Base-by-base conservation (phyloP, 345 rosid species). In the Trapa incisa region DNA sequence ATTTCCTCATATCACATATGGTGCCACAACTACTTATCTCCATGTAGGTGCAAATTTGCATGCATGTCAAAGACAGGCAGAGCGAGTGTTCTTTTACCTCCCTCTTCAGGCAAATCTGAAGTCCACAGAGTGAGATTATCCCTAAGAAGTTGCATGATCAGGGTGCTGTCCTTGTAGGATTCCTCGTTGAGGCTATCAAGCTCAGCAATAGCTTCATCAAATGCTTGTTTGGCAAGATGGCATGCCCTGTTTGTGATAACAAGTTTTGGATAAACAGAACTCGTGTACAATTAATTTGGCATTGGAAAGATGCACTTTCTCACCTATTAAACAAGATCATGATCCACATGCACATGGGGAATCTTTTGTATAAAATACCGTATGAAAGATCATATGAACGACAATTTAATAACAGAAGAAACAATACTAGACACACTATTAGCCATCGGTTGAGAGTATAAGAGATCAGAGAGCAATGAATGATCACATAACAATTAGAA, bases 41-140 rank as follows among this genome's bases (percentile, higher is more conserved):
- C 48, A 13, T 45, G 48, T 45, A 13, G 7, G 48, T 7, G 10
- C 48, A 45, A 11, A 45, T 2, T 11, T 45, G 48, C 48, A 45
- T 45, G 48, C 48, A 45, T 45, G 5, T 45, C 48, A 45, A 13
- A 45, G 10, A 45, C 12, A 45, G 54, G 68, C n/a, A 14, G 35
- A 36, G 60, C 33, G 54, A 43, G 42, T 32, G 35, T 29, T 6
- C n/a, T 42, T 61, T 61, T 45, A 87, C 97, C 97, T 82, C 85
- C 92, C 73, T 87, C 97, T 61, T 90, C 95, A 1, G 89, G 88
- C 70, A 88, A 74, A 82, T 88, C 93, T 4, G 96, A 79, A 69
- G 96, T 88, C 96, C 93, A 91, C 50, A 88, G 66, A 36, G 93
- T 81, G 79, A 88, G 91, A 72, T 88, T 88, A 74, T 91, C 97